Conservation (phyloP, 495 filamentous ascomycete species). For the Cercophora newfieldiana region DNA sequence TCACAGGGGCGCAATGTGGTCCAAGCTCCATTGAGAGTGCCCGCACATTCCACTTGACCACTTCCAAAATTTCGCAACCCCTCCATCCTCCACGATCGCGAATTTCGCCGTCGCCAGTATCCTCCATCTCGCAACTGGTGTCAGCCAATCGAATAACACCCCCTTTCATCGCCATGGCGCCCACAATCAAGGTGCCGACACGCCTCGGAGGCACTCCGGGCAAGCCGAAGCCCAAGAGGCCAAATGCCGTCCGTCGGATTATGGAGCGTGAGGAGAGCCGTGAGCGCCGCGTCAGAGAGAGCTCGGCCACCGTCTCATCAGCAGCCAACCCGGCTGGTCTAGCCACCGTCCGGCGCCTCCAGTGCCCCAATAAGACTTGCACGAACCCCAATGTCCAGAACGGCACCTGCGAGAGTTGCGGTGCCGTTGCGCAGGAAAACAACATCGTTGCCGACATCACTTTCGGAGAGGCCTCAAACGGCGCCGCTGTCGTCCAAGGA, state of each 20-base stretch:
- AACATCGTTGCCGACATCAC: conserved; percentile 89
- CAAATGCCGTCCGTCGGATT: conserved; percentile 33
- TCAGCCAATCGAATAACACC: conserved; percentile 37
- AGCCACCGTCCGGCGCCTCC: neutral
- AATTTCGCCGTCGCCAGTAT: conserved; percentile 32
- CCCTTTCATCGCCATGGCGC: conserved; percentile 17
- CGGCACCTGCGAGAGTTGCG: conserved; percentile 77
- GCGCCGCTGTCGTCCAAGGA: conserved; percentile 89
- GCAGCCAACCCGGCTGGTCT: neutral
- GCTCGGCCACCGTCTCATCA: conserved; percentile 22
- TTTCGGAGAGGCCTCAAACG: conserved; percentile 79
- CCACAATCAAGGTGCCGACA: conserved; percentile 15
- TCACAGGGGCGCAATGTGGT: conserved; percentile 20
- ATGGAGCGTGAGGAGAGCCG: conserved; percentile 31
- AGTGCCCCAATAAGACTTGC: conserved; percentile 21
- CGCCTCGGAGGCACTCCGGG: conserved; percentile 4
- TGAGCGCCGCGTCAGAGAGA: conserved; percentile 29
- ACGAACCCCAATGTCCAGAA: conserved; percentile 46
- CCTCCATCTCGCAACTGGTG: conserved; percentile 16
- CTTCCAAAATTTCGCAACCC: conserved; percentile 18
- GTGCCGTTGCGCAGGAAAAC: conserved; percentile 73
- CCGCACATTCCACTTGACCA: conserved; percentile 34
- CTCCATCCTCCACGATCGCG: conserved; percentile 9
- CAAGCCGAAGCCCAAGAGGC: conserved; percentile 30
- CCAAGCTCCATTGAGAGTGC: conserved; percentile 16